phyloP scores from a whole-genome alignment of 2,329 filamentous ascomycete genomes.

The Rutstroemia sp. region DNA sequence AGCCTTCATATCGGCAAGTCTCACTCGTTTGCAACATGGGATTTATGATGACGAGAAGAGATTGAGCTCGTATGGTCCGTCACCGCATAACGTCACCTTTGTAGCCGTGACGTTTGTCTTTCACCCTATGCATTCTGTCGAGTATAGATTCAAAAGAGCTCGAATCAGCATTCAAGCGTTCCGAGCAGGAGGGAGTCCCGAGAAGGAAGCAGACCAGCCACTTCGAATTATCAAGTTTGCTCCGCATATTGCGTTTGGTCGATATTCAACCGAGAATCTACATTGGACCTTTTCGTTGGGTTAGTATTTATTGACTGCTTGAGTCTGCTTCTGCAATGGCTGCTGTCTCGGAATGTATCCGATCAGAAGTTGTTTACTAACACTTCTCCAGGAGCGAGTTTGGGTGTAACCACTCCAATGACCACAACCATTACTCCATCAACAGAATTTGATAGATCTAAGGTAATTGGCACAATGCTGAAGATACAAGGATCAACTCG shows the following conservation, averaged over 20 bases:
- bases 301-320: background rate
- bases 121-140: conserved; percentile 3
- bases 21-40: conserved; percentile 3
- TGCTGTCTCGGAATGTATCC: no score
- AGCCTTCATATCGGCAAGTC: conserved; percentile 5
- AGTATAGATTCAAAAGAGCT: conserved; percentile 1
- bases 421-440: conserved; percentile 2
- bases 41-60: conserved; percentile 1
- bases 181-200: background rate
- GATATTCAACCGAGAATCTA: conserved; percentile 4
- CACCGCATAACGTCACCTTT: background rate
- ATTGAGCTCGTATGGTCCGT: background rate
- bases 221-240: conserved; percentile 5
- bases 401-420: conserved; percentile 1
- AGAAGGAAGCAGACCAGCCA: background rate
- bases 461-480: conserved; percentile 1
- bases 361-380: background rate
- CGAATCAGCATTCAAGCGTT: conserved; percentile 3
- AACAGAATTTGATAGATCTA: conserved; percentile 4
- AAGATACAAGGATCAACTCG: conserved; percentile 8
- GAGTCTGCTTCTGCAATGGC: no score
- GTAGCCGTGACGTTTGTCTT: conserved; percentile 5
- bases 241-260: conserved; percentile 5
- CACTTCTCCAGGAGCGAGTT: background rate
- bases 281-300: conserved; percentile 7